Conservation (phyloP, 345 rosid species). For the Garcia nutans region DNA sequence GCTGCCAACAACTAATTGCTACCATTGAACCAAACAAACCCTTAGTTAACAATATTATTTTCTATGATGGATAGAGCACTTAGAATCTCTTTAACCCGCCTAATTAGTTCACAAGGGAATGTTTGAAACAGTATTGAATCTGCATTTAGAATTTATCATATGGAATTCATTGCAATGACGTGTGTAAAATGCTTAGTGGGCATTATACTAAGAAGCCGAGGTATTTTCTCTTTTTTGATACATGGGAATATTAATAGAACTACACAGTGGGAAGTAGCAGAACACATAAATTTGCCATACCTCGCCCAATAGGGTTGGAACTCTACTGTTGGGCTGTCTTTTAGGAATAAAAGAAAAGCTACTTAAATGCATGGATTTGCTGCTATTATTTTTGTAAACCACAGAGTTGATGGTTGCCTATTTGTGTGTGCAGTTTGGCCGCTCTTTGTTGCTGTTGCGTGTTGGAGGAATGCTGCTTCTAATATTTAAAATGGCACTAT, state of each 20-base stretch:
- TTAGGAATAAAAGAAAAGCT: neutral
- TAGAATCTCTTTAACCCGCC: too few relatives aligned
- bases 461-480: conserved; percentile 49
- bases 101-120: neutral
- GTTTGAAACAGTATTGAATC: neutral
- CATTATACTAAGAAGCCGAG: neutral
- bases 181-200: neutral
- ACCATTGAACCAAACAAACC: too few relatives aligned
- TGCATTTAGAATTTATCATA: neutral
- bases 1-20: too few relatives aligned
- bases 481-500: conserved; percentile 10
- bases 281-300: neutral
- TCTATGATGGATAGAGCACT: too few relatives aligned
- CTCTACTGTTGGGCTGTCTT: neutral
- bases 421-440: conserved; percentile 27
- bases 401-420: neutral
- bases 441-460: conserved; percentile 46
- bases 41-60: too few relatives aligned
- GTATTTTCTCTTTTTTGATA: neutral
- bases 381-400: neutral
- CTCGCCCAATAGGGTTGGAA: too few relatives aligned
- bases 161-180: neutral
- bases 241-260: neutral
- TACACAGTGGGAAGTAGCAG: neutral
- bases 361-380: neutral